Percentiles rank a stretch among this genome's conserved stretches.
phyloP scores from a whole-genome alignment of 2,329 filamentous ascomycete genomes.

The Pestalotiopsis sp. region DNA sequence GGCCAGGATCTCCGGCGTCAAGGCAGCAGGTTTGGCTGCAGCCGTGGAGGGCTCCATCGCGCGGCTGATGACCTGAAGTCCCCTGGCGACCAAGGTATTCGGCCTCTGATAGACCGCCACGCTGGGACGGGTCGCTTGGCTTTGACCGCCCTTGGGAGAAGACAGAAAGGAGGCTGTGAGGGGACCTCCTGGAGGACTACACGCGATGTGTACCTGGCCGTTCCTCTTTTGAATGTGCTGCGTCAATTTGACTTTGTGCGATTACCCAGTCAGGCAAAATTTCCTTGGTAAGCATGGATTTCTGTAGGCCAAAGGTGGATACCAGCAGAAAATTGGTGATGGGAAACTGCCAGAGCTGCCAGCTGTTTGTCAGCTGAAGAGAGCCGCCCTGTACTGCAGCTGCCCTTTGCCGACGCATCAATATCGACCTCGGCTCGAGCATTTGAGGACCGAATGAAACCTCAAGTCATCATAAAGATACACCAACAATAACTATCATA shows the following conservation, averaged over 20 bases:
- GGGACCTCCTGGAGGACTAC: neutral
- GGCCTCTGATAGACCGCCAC: slow-evolving; percentile 6
- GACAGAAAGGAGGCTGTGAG: no score
- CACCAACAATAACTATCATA: neutral
- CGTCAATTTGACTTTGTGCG: neutral
- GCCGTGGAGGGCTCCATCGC: slow-evolving; percentile 3
- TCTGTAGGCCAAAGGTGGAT: neutral
- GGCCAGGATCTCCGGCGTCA: neutral
- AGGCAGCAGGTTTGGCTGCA: neutral
- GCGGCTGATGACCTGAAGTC: slow-evolving; percentile 3
- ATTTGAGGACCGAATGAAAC: neutral
- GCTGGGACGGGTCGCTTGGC: neutral
- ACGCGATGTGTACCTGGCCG: neutral
- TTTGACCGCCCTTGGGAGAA: no score
- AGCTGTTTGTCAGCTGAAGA: neutral
- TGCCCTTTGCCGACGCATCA: neutral
- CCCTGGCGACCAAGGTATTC: slow-evolving; percentile 6
- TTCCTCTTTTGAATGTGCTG: neutral
- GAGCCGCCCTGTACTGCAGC: no score
- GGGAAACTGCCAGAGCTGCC: neutral
- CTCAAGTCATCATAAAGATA: neutral
- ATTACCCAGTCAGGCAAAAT: neutral
- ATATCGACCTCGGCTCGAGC: neutral
- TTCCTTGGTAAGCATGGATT: neutral
- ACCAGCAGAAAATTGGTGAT: neutral